Evolutionary conservation across 306 rosid genomes (phyloP).

Genomic region (Hippophae tibetana): DNA sequence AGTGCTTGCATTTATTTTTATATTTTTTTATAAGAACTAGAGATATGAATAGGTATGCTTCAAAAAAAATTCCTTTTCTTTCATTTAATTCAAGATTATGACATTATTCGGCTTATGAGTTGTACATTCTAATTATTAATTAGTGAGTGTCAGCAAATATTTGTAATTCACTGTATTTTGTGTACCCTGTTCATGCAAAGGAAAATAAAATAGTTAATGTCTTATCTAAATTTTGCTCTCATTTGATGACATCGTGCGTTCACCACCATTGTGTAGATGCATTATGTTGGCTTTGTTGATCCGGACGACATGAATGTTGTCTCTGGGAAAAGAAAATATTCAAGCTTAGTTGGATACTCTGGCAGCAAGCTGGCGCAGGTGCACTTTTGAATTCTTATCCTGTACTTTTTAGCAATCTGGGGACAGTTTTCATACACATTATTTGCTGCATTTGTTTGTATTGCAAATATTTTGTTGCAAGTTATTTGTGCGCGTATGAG

Average conservation of each 20-base stretch:
- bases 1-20: neutral
- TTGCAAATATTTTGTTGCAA: neutral
- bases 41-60: neutral
- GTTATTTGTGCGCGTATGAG: neutral
- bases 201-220: too few relatives aligned
- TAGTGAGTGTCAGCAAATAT: too few relatives aligned
- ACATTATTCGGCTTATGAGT: too few relatives aligned
- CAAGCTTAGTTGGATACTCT: constrained; percentile 73
- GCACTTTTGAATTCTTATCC: constrained; percentile 13
- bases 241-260: constrained; percentile 8
- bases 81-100: too few relatives aligned
- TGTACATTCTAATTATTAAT: too few relatives aligned
- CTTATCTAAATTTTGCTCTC: too few relatives aligned
- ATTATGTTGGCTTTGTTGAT: constrained; percentile 84
- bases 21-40: neutral
- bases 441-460: neutral
- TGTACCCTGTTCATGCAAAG: too few relatives aligned
- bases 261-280: constrained; percentile 50
- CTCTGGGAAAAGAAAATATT: constrained; percentile 60
- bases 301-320: constrained; percentile 76
- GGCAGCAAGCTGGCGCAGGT: constrained; percentile 97
- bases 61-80: neutral
- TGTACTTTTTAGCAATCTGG: constrained; percentile 2
- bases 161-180: too few relatives aligned
- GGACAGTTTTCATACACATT: constrained; percentile 1